Evolutionary conservation across 2,329 filamentous ascomycete species (phyloP), one percentile per base, ranked within the genome.

Genomic region (Scedosporium boydii): DNA sequence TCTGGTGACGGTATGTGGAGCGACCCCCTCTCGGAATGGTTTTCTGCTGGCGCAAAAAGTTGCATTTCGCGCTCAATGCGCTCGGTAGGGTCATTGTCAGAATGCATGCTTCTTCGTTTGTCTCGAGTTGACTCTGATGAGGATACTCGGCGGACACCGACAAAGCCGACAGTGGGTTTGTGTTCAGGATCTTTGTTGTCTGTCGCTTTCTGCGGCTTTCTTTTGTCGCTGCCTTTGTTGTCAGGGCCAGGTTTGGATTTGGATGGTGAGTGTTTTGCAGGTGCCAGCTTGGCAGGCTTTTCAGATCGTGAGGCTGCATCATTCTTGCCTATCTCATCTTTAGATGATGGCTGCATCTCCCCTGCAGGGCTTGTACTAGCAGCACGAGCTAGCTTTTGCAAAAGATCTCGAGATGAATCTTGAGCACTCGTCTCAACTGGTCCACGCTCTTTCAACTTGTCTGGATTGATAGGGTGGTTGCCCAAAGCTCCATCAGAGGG

Each of bases 21-120:
- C 3, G 82, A 85, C 1, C 82, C 82, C 53, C 74, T 77, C 66
- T 85, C 83, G 1, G 83, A 86, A 51, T 82, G 76, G 64, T 80
- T 82, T 38, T 85, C 82, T 16, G 72, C 67, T 0, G 78, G 80
- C 14, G 81, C 83, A 69, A 86, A 86, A 7, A 86, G 75, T 58
- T 77, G 79, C 72, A 80, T 78, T 70, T 86, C 83, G 9, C 76
- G 79, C 66, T 82, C 78, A 59, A 85, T 84, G 55, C 82, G 80
- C 66, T 82, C 82, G 1, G 77, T 80, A 4, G 83, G 82, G 64
- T 85, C 83, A 14, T 72, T 68, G 62, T 85, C 82, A 0, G 82
- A 84, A 63, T 77, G 73, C 68, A 76, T 71, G 68, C 79, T 82
- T 42, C 75, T 76, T 62, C 75, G 74, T 70, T 82, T 83, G 66